Evolutionary conservation across 2,329 filamentous ascomycete species (phyloP).

Genomic region (Fusarium chaquense): DNA sequence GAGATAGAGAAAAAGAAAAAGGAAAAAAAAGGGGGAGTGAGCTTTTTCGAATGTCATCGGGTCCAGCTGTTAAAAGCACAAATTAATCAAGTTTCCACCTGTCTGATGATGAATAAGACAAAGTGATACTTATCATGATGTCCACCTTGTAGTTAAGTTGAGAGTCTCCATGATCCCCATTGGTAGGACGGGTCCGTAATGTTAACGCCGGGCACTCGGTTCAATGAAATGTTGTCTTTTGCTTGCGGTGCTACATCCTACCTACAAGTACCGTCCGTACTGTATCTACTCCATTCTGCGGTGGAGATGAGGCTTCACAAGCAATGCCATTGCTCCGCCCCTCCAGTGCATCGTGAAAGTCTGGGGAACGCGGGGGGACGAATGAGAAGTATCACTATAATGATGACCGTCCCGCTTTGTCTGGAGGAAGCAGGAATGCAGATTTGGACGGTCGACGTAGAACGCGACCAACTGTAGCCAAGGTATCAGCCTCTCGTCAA

Average conservation of each 20-base stretch:
- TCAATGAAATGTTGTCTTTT: slow-evolving; percentile 13
- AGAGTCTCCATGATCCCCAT: not conserved
- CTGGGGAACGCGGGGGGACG: slow-evolving; percentile 42
- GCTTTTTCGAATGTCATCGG: slow-evolving; percentile 26
- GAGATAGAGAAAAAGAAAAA: not conserved
- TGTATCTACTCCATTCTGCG: slow-evolving; percentile 4
- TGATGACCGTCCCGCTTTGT: slow-evolving; percentile 22
- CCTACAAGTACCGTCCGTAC: not conserved
- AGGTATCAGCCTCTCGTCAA: slow-evolving; percentile 20
- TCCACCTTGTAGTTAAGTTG: not conserved
- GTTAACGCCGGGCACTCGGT: slow-evolving; percentile 14
- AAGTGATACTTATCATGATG: slow-evolving; percentile 1
- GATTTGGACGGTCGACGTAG: slow-evolving; percentile 31
- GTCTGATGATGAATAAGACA: not conserved
- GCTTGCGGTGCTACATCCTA: slow-evolving; percentile 8
- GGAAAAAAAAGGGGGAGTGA: slow-evolving; percentile 23
- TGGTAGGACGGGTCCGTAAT: slow-evolving; percentile 16
- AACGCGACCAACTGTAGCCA: slow-evolving; percentile 14
- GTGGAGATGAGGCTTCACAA: slow-evolving; percentile 23
- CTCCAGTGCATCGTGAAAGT: slow-evolving; percentile 28
- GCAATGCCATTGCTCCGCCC: slow-evolving; percentile 19
- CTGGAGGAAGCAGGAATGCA: slow-evolving; percentile 1
- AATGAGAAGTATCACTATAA: slow-evolving; percentile 13
- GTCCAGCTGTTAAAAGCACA: slow-evolving; percentile 18
- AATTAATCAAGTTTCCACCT: slow-evolving; percentile 21